Evolutionary conservation across 805 yeast species (phyloP).

Genomic region (Candida pini): DNA sequence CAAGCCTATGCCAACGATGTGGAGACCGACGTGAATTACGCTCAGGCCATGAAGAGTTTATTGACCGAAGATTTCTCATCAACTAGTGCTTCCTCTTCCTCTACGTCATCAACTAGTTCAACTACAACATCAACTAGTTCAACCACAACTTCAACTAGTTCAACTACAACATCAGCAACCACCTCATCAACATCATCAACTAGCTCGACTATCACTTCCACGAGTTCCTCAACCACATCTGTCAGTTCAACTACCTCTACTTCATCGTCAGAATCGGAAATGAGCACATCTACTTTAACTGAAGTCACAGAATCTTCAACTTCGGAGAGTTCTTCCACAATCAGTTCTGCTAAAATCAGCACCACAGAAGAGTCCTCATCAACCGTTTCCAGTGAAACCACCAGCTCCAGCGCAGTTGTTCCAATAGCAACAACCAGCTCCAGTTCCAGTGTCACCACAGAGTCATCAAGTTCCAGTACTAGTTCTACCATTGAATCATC

Average conservation of each 20-base stretch:
- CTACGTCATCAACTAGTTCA: constrained; percentile 4
- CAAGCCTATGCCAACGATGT: constrained; percentile 45
- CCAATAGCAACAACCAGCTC: constrained; percentile 7
- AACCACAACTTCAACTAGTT: constrained; percentile 4
- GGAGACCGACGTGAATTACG: constrained; percentile 35
- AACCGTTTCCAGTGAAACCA: constrained; percentile 5
- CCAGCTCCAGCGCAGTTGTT: constrained; percentile 5
- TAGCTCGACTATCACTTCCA: constrained; percentile 5
- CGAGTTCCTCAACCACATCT: constrained; percentile 7
- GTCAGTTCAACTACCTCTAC: constrained; percentile 8
- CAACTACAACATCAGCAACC: constrained; percentile 11
- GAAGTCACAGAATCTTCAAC: constrained; percentile 5
- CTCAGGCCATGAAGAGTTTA: constrained; percentile 23
- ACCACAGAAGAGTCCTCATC: constrained; percentile 4
- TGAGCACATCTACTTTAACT: constrained; percentile 7
- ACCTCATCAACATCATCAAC: constrained; percentile 10
- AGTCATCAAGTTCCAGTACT: constrained; percentile 8
- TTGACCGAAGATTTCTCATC: constrained; percentile 12
- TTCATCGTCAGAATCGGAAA: background rate
- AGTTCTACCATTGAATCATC: constrained; percentile 7
- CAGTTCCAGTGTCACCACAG: constrained; percentile 7
- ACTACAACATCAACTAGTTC: constrained; percentile 9
- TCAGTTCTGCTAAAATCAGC: constrained; percentile 10
- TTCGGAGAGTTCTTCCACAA: constrained; percentile 8
- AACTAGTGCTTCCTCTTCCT: constrained; percentile 3